phyloP scores from a whole-genome alignment of 2,329 filamentous ascomycete species.

The Ascochyta clinopodiicola region DNA sequence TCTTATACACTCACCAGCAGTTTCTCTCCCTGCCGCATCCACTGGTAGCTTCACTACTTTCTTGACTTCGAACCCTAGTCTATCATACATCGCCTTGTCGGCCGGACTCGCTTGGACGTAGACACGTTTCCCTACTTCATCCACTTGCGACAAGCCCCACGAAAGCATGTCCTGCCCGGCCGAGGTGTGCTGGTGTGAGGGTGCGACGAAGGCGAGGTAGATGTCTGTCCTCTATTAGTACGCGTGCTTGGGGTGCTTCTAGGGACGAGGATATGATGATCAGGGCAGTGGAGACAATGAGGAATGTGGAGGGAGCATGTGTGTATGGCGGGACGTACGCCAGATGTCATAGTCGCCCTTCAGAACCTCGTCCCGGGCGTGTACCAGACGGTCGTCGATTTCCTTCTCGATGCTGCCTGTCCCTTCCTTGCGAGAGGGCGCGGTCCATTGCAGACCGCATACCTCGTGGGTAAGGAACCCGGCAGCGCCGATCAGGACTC shows the following conservation, averaged over 20 bases:
- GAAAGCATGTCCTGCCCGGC: background rate
- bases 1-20: background rate
- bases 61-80: background rate
- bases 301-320: background rate
- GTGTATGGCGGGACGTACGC: background rate
- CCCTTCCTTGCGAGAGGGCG: background rate
- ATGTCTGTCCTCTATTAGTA: background rate
- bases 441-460: background rate
- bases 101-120: background rate
- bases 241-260: too few relatives aligned
- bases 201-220: background rate
- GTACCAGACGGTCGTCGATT: background rate
- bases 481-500: background rate
- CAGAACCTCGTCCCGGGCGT: background rate
- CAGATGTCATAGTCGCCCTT: background rate
- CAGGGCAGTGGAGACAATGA: too few relatives aligned
- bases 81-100: background rate
- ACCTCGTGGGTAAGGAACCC: conserved; percentile 1
- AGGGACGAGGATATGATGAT: too few relatives aligned
- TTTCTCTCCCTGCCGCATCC: background rate
- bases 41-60: background rate
- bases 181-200: background rate
- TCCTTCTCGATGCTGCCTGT: background rate
- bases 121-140: background rate
- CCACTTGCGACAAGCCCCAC: conserved; percentile 1